Evolutionary conservation across 2,329 filamentous ascomycete species (phyloP).

Genomic region (Neonectria faginata): DNA sequence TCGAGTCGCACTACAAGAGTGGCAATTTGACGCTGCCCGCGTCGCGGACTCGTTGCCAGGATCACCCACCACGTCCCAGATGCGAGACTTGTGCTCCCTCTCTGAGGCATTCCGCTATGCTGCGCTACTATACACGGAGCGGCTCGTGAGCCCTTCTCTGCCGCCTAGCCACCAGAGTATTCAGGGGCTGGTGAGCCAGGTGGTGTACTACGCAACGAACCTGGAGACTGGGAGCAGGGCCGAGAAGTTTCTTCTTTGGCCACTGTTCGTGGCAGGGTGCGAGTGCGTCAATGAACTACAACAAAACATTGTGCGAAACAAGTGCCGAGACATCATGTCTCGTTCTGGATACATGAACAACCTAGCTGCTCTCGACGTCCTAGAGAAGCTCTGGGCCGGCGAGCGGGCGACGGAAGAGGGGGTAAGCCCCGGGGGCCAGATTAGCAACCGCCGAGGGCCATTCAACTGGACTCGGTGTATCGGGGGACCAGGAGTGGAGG

Average conservation of each 20-base stretch:
- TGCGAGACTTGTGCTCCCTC: constrained; percentile 81
- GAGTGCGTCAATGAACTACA: constrained; percentile 88
- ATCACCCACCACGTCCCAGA: constrained; percentile 68
- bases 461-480: constrained; percentile 71
- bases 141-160: constrained; percentile 80
- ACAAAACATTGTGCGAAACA: constrained; percentile 80
- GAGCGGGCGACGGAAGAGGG: constrained; percentile 57
- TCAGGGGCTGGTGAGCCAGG: constrained; percentile 83
- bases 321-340: constrained; percentile 87
- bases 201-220: constrained; percentile 84
- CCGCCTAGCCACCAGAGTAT: constrained; percentile 81
- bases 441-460: constrained; percentile 59
- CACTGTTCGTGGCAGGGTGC: constrained; percentile 88
- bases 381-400: constrained; percentile 85
- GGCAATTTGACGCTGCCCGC: constrained; percentile 76
- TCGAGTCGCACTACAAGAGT: constrained; percentile 79
- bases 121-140: constrained; percentile 89
- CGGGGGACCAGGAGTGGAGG: constrained; percentile 66
- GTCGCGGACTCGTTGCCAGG: constrained; percentile 64
- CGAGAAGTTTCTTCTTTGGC: constrained; percentile 94
- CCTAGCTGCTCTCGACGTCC: constrained; percentile 82
- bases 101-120: constrained; percentile 93
- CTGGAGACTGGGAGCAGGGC: constrained; percentile 78
- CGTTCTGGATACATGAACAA: constrained; percentile 96
- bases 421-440: constrained; percentile 47